phyloP scores from a whole-genome alignment of 805 yeast genomes.

The Cyberlindnera americana region DNA sequence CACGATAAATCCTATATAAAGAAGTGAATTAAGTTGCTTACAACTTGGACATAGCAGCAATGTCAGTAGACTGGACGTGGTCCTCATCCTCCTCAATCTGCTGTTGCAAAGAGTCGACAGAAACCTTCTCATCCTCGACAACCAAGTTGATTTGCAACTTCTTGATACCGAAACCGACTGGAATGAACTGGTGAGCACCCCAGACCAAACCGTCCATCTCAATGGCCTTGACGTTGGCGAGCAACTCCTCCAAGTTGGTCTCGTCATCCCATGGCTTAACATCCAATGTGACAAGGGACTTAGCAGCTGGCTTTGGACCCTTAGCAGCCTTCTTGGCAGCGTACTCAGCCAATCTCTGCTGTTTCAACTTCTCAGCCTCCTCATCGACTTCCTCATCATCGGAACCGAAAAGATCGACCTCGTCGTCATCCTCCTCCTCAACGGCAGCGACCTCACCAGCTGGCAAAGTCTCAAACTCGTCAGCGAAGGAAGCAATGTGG shows the following conservation, averaged over 20 bases:
- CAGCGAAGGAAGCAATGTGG: slow-evolving; percentile 93
- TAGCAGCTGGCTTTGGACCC: slow-evolving; percentile 98
- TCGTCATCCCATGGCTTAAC: slow-evolving; percentile 99
- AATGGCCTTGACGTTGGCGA: slow-evolving; percentile 80
- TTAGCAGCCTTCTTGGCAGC: slow-evolving; percentile 95
- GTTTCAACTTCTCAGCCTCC: slow-evolving; percentile 96
- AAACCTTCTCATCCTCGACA: slow-evolving; percentile 95
- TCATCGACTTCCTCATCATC: slow-evolving; percentile 90
- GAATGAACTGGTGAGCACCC: slow-evolving; percentile 97
- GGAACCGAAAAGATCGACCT: slow-evolving; percentile 92
- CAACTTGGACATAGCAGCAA: slow-evolving; percentile 98
- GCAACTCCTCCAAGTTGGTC: slow-evolving; percentile 87
- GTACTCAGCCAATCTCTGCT: slow-evolving; percentile 96
- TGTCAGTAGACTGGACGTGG: slow-evolving; percentile 98
- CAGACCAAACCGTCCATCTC: slow-evolving; percentile 91
- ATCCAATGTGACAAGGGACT: slow-evolving; percentile 93
- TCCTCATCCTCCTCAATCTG: slow-evolving; percentile 88
- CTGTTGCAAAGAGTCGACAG: slow-evolving; percentile 83
- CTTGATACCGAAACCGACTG: slow-evolving; percentile 99
- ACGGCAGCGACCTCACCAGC: slow-evolving; percentile 59
- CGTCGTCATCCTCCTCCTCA: slow-evolving; percentile 78
- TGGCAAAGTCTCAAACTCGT: slow-evolving; percentile 78
- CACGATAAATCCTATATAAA: slow-evolving; percentile 7
- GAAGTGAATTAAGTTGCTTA: slow-evolving; percentile 40
- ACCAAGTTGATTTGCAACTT: slow-evolving; percentile 98